phyloP scores from a whole-genome alignment of 176 grass and related monocot species.

The Avena sativa region DNA sequence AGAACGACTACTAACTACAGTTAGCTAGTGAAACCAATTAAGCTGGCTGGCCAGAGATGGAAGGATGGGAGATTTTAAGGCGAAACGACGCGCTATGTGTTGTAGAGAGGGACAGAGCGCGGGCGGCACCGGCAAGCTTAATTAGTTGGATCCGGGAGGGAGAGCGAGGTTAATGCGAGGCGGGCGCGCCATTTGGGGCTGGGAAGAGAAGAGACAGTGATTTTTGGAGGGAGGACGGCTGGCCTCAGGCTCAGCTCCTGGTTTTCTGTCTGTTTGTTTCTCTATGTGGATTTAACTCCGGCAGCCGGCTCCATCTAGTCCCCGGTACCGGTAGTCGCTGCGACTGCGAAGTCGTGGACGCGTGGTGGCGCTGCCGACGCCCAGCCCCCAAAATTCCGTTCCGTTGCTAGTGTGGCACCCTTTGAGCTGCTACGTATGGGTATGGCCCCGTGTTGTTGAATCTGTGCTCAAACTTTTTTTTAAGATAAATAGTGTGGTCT shows the following conservation, averaged over 20 bases:
- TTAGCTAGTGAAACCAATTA: background rate
- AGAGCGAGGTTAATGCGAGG: background rate
- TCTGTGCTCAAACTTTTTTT: background rate
- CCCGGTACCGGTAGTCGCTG: background rate
- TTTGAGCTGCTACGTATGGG: background rate
- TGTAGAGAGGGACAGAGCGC: background rate
- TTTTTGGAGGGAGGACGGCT: background rate
- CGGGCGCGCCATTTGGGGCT: background rate
- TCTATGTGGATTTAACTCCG: background rate
- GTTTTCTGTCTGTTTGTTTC: background rate
- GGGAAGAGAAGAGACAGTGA: background rate
- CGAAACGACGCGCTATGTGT: background rate
- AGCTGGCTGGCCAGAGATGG: background rate
- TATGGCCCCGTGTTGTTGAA: background rate
- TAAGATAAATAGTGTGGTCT: background rate
- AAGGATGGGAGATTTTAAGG: background rate
- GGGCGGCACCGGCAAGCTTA: background rate
- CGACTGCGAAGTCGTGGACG: background rate
- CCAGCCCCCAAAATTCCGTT: background rate
- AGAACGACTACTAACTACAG: background rate
- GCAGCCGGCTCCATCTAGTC: background rate
- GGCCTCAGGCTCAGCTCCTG: background rate
- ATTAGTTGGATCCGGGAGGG: constrained; percentile 1
- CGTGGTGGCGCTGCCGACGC: background rate
- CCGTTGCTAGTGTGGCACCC: too few relatives aligned